Conservation (phyloP, 2,329 filamentous ascomycete genomes). For the Alternaria incomplexa region DNA sequence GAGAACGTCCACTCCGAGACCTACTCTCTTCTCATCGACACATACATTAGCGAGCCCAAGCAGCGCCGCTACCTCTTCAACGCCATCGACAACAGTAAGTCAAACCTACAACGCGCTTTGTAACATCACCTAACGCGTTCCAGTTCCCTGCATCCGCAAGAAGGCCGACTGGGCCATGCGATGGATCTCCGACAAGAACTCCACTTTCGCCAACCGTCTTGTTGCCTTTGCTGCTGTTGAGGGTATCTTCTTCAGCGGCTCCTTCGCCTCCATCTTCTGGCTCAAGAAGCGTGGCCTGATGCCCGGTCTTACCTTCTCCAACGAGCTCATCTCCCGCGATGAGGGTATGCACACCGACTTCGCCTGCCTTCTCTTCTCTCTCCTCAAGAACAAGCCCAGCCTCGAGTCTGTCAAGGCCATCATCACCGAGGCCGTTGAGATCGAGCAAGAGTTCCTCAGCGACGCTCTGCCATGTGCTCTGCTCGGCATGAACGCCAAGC, state of each 20-base stretch:
- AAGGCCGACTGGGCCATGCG: constrained; percentile 97
- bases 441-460: constrained; percentile 97
- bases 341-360: constrained; percentile 99
- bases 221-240: constrained; percentile 97
- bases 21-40: constrained; percentile 98
- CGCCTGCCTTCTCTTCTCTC: constrained; percentile 96
- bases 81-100: constrained; percentile 93
- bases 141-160: constrained; percentile 94
- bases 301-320: constrained; percentile 98
- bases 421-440: constrained; percentile 90
- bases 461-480: constrained; percentile 92
- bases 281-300: constrained; percentile 99
- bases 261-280: constrained; percentile 99
- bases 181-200: constrained; percentile 94
- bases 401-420: constrained; percentile 82
- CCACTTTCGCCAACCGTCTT: constrained; percentile 92
- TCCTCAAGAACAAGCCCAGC: constrained; percentile 88
- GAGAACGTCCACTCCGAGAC: constrained; percentile 99
- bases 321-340: constrained; percentile 99
- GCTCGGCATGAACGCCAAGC: constrained; percentile 93
- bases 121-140: constrained; percentile 36
- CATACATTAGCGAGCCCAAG: constrained; percentile 97
- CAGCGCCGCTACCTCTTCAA: constrained; percentile 97
- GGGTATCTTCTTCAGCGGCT: constrained; percentile 99
- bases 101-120: not conserved